phyloP scores from a whole-genome alignment of 2,329 filamentous ascomycete species.

The Trichoderma sp. region DNA sequence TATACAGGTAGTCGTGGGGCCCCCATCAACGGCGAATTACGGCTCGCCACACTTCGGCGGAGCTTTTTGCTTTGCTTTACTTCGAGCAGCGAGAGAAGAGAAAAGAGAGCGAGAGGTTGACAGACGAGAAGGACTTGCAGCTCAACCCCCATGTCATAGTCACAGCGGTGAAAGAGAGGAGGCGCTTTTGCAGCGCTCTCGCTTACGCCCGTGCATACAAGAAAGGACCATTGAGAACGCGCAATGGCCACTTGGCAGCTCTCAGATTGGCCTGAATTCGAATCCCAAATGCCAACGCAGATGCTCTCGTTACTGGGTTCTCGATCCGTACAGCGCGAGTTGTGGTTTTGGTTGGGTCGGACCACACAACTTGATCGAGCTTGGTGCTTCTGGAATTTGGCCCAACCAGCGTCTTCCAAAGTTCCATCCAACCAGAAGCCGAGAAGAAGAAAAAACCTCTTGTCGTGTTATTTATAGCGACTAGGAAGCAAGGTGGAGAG shows the following conservation, averaged over 20 bases:
- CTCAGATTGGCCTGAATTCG: background rate
- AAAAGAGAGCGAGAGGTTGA: background rate
- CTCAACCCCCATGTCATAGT: background rate
- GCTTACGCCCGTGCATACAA: background rate
- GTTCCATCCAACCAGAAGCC: background rate
- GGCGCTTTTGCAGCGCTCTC: background rate
- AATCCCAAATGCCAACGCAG: background rate
- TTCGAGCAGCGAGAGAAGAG: background rate
- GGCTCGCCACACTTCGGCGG: conserved; percentile 17
- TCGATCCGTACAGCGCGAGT: background rate
- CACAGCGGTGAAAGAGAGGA: conserved; percentile 1
- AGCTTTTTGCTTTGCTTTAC: background rate
- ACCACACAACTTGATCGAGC: background rate
- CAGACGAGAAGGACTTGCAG: background rate
- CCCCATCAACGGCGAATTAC: conserved; percentile 16
- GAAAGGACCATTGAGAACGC: background rate
- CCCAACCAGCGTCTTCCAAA: background rate
- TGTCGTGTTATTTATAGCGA: conserved; percentile 12
- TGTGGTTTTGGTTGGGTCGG: background rate
- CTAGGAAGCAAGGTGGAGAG: background rate
- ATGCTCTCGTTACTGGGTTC: background rate
- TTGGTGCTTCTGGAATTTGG: background rate
- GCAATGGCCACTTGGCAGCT: background rate
- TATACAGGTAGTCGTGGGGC: background rate
- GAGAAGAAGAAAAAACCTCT: background rate